Percentiles rank a stretch among this genome's conserved stretches.
Evolutionary conservation across 106 monocot species (phyloP).

Genomic region (Phalaenopsis aphrodite): DNA sequence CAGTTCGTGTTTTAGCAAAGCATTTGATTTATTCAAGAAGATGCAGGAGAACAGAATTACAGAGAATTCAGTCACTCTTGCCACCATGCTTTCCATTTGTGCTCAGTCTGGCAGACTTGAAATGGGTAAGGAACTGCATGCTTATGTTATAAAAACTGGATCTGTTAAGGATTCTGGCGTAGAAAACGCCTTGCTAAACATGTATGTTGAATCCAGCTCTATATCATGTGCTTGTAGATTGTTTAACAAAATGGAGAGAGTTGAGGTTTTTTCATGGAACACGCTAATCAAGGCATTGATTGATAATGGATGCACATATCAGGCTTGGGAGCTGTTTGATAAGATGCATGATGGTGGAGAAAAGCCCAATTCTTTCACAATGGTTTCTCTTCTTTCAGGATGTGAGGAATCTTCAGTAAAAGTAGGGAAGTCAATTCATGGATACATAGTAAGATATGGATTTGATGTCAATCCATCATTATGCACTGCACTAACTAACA

Average conservation of each 20-base stretch:
- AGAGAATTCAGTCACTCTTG: constrained; percentile 12
- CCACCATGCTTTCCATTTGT: constrained; percentile 13
- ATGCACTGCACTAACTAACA: constrained; percentile 20
- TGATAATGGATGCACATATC: background rate
- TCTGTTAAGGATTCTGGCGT: background rate
- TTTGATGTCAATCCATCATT: constrained; percentile 18
- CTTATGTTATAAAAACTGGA: constrained; percentile 22
- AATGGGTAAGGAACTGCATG: constrained; percentile 26
- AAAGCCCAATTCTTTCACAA: constrained; percentile 22
- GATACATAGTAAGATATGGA: constrained; percentile 11
- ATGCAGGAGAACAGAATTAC: background rate
- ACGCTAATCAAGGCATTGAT: constrained; percentile 13
- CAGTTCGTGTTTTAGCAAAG: constrained; percentile 7
- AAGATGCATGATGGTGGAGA: constrained; percentile 9
- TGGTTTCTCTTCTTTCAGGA: constrained; percentile 30
- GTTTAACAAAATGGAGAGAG: constrained; percentile 15
- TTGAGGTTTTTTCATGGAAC: constrained; percentile 14
- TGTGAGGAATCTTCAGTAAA: constrained; percentile 8
- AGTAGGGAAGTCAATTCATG: constrained; percentile 24
- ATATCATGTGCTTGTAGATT: constrained; percentile 9
- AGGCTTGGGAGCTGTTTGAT: constrained; percentile 16
- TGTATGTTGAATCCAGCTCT: constrained; percentile 15
- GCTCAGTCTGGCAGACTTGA: constrained; percentile 3
- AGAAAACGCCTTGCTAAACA: constrained; percentile 13
- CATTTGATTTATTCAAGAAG: constrained; percentile 16